phyloP scores from a whole-genome alignment of 139 green algal genomes.

The Chlamydomonas schloesseri region DNA sequence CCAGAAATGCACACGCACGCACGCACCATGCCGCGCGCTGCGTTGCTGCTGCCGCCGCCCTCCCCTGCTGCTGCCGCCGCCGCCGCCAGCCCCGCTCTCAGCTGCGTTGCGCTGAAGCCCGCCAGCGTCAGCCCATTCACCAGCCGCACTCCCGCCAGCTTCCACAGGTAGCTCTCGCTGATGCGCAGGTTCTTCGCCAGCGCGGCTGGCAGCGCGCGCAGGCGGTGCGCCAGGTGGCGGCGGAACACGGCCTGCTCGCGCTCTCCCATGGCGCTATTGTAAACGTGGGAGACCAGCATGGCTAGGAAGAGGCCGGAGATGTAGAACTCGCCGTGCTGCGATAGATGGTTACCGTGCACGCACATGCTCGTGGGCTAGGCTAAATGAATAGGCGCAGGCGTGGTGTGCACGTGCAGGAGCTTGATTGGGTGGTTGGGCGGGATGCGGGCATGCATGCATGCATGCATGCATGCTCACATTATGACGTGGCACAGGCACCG shows the following conservation, averaged over 20 bases:
- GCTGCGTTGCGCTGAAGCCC: background rate
- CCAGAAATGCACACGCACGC: too few species aligned
- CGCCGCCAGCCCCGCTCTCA: background rate
- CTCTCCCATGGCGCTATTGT: background rate
- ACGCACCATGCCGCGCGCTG: background rate
- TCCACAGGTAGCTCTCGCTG: background rate
- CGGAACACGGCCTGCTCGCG: conserved; percentile 11
- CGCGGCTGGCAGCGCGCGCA: background rate
- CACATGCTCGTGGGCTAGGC: too few species aligned
- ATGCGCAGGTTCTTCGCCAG: background rate
- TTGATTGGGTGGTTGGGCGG: too few species aligned
- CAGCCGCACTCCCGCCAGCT: background rate
- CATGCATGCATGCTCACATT: too few species aligned
- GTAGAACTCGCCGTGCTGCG: background rate
- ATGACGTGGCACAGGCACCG: too few species aligned
- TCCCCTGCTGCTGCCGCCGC: too few species aligned
- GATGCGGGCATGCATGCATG: too few species aligned
- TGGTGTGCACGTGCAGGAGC: too few species aligned
- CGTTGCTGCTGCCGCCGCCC: too few species aligned
- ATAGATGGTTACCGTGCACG: too few species aligned
- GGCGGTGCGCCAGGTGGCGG: background rate
- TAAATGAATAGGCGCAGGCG: too few species aligned
- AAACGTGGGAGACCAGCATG: background rate
- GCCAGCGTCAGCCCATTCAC: background rate
- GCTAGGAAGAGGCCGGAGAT: background rate